Conservation (phyloP, 306 rosid genomes). For the Heteromeles arbutifolia region DNA sequence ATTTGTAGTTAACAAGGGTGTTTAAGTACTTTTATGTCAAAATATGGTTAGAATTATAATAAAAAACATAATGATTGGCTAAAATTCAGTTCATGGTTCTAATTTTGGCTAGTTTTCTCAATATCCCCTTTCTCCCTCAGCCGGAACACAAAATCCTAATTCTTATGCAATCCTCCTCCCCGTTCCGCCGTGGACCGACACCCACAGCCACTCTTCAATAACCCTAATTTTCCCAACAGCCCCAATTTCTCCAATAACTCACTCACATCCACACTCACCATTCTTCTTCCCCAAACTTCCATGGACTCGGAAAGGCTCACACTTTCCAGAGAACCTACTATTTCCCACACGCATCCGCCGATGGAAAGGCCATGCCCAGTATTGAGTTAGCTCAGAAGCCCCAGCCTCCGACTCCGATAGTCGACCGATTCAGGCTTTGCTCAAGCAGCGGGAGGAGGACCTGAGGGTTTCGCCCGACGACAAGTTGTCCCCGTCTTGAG, state of each 20-base stretch:
- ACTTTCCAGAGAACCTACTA: slow-evolving; percentile 40
- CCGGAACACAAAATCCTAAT: background rate
- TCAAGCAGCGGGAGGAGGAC: slow-evolving; percentile 71
- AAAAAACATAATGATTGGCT: too few species aligned
- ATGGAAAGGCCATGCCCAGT: slow-evolving; percentile 30
- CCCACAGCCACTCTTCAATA: background rate
- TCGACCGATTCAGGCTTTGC: slow-evolving; percentile 60
- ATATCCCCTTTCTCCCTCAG: too few species aligned
- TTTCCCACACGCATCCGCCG: slow-evolving; percentile 10
- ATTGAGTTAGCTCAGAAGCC: slow-evolving; percentile 53
- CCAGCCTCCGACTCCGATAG: slow-evolving; percentile 41
- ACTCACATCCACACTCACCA: background rate
- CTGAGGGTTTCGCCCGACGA: slow-evolving; percentile 40
- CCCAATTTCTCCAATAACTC: background rate
- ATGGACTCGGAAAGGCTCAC: slow-evolving; percentile 45
- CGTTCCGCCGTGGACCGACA: background rate
- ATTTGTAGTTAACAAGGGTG: too few species aligned
- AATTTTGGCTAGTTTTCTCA: too few species aligned
- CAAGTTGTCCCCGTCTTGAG: slow-evolving; percentile 16
- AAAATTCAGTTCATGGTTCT: too few species aligned
- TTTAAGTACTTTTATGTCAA: too few species aligned
- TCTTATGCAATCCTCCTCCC: slow-evolving; percentile 5
- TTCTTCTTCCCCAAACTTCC: background rate
- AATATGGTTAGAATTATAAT: too few species aligned
- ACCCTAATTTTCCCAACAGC: background rate